Percentiles rank a stretch among this genome's conserved stretches.
phyloP scores from a whole-genome alignment of 1,284 basidiomycete genomes.

The Trichosporon ovoides region DNA sequence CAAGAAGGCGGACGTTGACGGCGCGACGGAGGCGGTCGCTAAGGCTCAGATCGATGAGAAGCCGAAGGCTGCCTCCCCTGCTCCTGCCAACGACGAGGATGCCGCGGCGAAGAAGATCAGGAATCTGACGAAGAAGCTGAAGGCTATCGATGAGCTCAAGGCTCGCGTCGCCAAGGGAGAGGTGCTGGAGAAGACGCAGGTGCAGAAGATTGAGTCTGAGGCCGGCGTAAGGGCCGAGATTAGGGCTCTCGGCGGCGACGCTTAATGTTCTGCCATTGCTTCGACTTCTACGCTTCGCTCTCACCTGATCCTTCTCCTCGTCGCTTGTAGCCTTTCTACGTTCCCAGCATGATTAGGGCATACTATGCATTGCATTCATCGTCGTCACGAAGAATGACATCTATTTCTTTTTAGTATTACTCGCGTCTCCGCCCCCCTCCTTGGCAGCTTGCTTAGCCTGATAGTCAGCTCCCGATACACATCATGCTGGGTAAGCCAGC shows the following conservation, averaged over 20 bases:
- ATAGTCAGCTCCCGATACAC: not conserved
- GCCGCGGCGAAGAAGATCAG: conserved; percentile 82
- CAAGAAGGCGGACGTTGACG: conserved; percentile 51
- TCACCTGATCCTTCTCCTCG: not conserved
- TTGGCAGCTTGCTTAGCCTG: conserved; percentile 21
- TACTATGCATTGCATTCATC: conserved; percentile 25
- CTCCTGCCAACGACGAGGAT: conserved; percentile 63
- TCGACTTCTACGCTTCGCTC: not conserved
- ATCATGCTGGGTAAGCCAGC: too few relatives aligned
- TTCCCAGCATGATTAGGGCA: conserved; percentile 5
- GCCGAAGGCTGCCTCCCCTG: conserved; percentile 48
- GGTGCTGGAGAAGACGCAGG: conserved; percentile 82
- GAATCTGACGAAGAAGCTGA: conserved; percentile 88
- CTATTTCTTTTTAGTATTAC: conserved; percentile 19
- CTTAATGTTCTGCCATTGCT: conserved; percentile 8
- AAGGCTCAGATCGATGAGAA: conserved; percentile 30
- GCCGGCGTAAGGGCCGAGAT: conserved; percentile 76
- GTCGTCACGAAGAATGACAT: not conserved
- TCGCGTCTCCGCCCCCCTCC: conserved; percentile 12
- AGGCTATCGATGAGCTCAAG: conserved; percentile 93
- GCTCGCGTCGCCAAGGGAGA: conserved; percentile 81
- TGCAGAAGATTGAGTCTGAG: conserved; percentile 92
- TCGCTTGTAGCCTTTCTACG: conserved; percentile 2
- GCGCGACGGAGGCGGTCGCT: conserved; percentile 29
- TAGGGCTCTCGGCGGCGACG: conserved; percentile 48